Evolutionary conservation across 345 rosid genomes (phyloP).

Genomic region (Populus euphratica): DNA sequence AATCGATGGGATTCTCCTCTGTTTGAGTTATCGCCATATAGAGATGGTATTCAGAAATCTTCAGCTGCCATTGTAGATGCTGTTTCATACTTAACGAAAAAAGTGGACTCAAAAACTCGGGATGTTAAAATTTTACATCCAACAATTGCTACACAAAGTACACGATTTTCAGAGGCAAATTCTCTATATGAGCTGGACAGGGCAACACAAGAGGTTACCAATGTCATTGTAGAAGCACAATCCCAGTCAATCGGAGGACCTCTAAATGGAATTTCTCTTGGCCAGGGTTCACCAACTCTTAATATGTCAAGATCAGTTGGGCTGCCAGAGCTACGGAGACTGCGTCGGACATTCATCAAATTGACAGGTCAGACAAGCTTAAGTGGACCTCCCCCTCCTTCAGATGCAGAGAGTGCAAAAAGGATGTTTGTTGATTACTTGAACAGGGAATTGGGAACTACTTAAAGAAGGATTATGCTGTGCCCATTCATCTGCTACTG

Average conservation of each 20-base stretch:
- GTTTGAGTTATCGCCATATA: constrained; percentile 64
- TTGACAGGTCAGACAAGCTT: constrained; percentile 84
- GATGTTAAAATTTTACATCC: constrained; percentile 84
- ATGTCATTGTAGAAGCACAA: constrained; percentile 72
- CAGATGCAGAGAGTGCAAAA: constrained; percentile 82
- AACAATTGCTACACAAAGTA: constrained; percentile 77
- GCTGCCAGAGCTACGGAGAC: constrained; percentile 79
- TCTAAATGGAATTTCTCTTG: constrained; percentile 50
- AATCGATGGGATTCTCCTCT: constrained; percentile 97
- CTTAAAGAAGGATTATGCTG: constrained; percentile 5
- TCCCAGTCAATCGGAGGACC: constrained; percentile 69
- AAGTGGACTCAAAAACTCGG: constrained; percentile 63
- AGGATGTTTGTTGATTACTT: constrained; percentile 90
- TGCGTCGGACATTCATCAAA: constrained; percentile 77
- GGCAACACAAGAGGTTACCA: constrained; percentile 84
- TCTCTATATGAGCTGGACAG: constrained; percentile 79
- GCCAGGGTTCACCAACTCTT: constrained; percentile 55
- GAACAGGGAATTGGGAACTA: constrained; percentile 72
- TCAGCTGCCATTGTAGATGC: constrained; percentile 63
- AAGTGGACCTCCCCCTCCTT: constrained; percentile 80
- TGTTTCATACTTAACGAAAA: constrained; percentile 73
- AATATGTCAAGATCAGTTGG: constrained; percentile 67
- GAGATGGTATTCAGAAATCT: constrained; percentile 53
- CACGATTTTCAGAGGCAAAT: constrained; percentile 71
- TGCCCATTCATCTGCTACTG: not conserved